phyloP scores from a whole-genome alignment of 2,329 filamentous ascomycete genomes.

The Bipolaris gigantea region DNA sequence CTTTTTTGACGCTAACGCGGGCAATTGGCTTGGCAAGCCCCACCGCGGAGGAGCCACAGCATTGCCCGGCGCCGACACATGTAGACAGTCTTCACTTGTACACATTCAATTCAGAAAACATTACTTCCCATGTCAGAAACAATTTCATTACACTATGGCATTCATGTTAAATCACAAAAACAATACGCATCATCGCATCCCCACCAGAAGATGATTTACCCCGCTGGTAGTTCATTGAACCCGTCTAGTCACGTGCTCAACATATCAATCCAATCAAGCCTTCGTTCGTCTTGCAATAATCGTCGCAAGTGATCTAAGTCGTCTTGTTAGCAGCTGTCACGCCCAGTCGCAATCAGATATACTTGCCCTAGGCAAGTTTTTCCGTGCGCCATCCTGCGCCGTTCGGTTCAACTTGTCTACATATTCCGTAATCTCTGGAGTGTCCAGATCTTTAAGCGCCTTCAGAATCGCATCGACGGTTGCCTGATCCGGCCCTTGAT shows the following conservation, averaged over 20 bases:
- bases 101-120: not conserved
- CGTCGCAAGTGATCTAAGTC: constrained; percentile 14
- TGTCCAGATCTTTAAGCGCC: constrained; percentile 7
- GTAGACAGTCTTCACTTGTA: not conserved
- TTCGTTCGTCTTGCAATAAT: constrained; percentile 20
- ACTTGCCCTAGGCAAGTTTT: constrained; percentile 7
- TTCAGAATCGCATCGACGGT: constrained; percentile 9
- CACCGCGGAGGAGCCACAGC: constrained; percentile 14
- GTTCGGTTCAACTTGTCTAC: constrained; percentile 3
- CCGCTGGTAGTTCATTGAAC: not conserved
- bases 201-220: not conserved
- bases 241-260: not conserved
- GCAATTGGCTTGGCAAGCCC: constrained; percentile 8
- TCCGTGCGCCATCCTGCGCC: constrained; percentile 15
- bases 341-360: too few relatives aligned
- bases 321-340: not conserved
- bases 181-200: not conserved
- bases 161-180: not conserved
- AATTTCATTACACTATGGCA: not conserved
- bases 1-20: constrained; percentile 25
- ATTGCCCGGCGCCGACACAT: not conserved
- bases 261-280: constrained; percentile 4
- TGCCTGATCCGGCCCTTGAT: constrained; percentile 6
- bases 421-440: constrained; percentile 10
- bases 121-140: not conserved